These are phyloP conservation scores for Alisma plantagoaquatica DNA, from an alignment of 106 monocot genomes.

Conservation along the genomic window DNA sequence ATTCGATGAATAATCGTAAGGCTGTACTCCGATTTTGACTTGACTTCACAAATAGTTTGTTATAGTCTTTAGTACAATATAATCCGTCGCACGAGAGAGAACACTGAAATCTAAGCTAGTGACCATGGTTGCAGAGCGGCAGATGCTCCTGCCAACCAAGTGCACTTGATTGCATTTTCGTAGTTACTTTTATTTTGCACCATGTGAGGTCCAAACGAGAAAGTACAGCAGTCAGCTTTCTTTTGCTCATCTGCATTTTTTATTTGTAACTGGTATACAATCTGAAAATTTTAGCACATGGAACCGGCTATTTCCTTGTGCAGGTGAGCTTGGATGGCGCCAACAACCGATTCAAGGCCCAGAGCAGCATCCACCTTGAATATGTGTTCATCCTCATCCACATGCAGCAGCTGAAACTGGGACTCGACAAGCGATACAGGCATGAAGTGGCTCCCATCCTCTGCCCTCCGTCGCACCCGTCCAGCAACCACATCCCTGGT, in stretches of 20 bases:
- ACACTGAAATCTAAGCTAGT: no score
- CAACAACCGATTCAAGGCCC: slow-evolving; percentile 22
- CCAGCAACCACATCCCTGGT: slow-evolving; percentile 38
- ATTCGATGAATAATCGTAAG: no score
- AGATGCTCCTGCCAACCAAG: no score
- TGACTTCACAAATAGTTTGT: no score
- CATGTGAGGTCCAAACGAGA: neutral
- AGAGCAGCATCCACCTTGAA: slow-evolving; percentile 30
- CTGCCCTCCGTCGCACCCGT: slow-evolving; percentile 46
- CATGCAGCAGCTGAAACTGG: slow-evolving; percentile 68
- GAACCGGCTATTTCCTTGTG: neutral
- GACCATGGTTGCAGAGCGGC: no score
- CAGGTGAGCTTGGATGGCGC: slow-evolving; percentile 14
- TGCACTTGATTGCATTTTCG: neutral
- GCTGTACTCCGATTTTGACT: no score
- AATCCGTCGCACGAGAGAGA: no score
- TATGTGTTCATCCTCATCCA: slow-evolving; percentile 51
- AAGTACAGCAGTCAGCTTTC: no score
- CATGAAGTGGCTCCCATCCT: slow-evolving; percentile 77
- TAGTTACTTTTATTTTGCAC: neutral
- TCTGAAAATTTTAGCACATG: no score
- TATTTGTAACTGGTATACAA: no score
- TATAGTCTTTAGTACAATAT: no score
- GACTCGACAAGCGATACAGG: slow-evolving; percentile 46
- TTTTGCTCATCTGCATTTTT: no score